Conservation (phyloP, 2,329 filamentous ascomycete species). For the Clonostachys rosea region DNA sequence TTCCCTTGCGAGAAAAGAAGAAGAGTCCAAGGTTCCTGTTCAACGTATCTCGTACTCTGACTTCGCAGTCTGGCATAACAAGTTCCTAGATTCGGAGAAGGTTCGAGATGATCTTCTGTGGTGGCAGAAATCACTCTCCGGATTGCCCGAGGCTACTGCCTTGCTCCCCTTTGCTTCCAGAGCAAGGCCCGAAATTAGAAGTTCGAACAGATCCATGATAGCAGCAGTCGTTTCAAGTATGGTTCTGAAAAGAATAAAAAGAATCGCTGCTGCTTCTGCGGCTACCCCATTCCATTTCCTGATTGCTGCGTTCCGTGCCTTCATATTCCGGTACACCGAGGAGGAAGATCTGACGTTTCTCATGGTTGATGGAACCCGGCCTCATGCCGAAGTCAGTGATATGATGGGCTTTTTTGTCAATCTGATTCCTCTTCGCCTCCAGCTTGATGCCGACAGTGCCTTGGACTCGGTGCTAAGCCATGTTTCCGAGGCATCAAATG, state of each 20-base stretch:
- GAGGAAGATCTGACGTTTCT: constrained; percentile 38
- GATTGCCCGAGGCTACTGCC: not conserved
- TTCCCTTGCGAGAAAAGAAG: not conserved
- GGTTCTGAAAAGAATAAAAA: constrained; percentile 10
- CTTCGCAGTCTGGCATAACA: not conserved
- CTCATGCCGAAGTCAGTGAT: constrained; percentile 18
- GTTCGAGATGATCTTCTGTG: not conserved
- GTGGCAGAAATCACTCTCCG: not conserved
- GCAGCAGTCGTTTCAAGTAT: not conserved
- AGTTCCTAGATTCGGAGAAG: not conserved
- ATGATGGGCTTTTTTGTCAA: constrained; percentile 44
- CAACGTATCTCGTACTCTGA: not conserved
- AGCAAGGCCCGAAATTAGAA: not conserved
- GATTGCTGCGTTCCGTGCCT: constrained; percentile 14
- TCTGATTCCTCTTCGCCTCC: constrained; percentile 37
- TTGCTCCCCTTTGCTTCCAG: not conserved
- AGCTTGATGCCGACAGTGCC: constrained; percentile 20
- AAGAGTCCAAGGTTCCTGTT: not conserved
- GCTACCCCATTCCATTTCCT: constrained; percentile 16
- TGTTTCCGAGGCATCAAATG: constrained; percentile 10
- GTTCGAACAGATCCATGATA: not conserved
- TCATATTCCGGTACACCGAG: constrained; percentile 25
- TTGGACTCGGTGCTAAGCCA: constrained; percentile 28
- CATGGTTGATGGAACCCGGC: constrained; percentile 37
- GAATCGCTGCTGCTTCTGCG: constrained; percentile 10